Conservation (phyloP, 192 early-diverging fungal genomes). For the Coemansia sp. region DNA sequence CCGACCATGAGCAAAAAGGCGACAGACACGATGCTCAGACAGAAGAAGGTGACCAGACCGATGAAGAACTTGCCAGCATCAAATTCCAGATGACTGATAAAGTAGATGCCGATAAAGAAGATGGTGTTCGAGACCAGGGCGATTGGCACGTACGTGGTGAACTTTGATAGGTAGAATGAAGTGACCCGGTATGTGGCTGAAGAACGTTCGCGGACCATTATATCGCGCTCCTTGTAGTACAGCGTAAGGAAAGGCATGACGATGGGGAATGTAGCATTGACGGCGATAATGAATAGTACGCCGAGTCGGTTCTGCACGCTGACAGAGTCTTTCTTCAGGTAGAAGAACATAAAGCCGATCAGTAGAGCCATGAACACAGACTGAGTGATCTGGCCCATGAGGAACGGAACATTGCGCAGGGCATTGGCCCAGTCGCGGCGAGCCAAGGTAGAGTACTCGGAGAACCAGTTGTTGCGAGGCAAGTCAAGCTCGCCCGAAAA, state of each 20-base stretch:
- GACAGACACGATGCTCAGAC: constrained; percentile 37
- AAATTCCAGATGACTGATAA: constrained; percentile 45
- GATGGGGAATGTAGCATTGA: constrained; percentile 60
- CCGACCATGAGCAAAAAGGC: constrained; percentile 45
- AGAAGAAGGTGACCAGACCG: constrained; percentile 45
- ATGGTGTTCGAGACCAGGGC: constrained; percentile 33
- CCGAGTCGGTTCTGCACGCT: constrained; percentile 58
- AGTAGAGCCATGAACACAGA: constrained; percentile 53
- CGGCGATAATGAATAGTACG: constrained; percentile 50
- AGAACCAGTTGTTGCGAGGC: constrained; percentile 57
- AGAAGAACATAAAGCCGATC: constrained; percentile 63
- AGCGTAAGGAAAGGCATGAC: constrained; percentile 59
- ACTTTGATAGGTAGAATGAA: constrained; percentile 65
- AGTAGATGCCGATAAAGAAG: constrained; percentile 54
- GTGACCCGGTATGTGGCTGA: constrained; percentile 65
- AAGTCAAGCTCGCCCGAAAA: constrained; percentile 19
- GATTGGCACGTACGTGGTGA: constrained; percentile 56
- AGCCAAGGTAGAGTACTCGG: constrained; percentile 57
- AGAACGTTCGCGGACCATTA: constrained; percentile 67
- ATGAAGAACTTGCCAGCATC: constrained; percentile 54
- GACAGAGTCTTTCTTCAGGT: constrained; percentile 42
- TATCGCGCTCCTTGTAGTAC: constrained; percentile 55
- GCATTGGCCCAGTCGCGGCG: constrained; percentile 56
- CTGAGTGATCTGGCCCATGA: constrained; percentile 38
- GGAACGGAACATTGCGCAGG: constrained; percentile 45